A percentile compares a stretch with the other conserved stretches of the same genome.
Evolutionary conservation across 371 early-diverging fungal species (phyloP).

Genomic region (Circinella umbellata): DNA sequence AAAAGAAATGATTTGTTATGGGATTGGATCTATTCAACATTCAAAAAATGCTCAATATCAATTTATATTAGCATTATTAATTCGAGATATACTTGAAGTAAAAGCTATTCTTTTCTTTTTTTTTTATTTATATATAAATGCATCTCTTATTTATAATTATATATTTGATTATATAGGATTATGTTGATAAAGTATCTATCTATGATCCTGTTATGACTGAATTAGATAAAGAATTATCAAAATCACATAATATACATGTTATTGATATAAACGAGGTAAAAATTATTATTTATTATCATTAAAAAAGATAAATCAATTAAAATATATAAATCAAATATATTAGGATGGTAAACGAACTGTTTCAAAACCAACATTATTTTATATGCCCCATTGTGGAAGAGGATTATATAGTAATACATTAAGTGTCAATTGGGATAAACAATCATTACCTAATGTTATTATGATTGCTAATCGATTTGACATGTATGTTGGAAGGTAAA

Average conservation of each 20-base stretch:
- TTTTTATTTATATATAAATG: too few species aligned
- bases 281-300: neutral
- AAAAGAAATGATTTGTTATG: conserved; percentile 65
- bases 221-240: conserved; percentile 53
- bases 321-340: neutral
- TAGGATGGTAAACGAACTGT: conserved; percentile 35
- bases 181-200: conserved; percentile 51
- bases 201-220: conserved; percentile 70
- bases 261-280: conserved; percentile 54
- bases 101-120: neutral
- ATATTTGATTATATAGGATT: neutral
- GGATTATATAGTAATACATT: conserved; percentile 67
- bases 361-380: conserved; percentile 55
- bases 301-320: neutral
- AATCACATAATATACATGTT: conserved; percentile 37
- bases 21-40: conserved; percentile 64
- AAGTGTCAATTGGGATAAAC: conserved; percentile 58
- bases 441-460: conserved; percentile 36
- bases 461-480: conserved; percentile 64
- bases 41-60: conserved; percentile 66
- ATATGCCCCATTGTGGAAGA: conserved; percentile 78
- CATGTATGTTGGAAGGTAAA: conserved; percentile 65
- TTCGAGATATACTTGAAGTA: conserved; percentile 59
- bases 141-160: neutral
- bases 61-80: conserved; percentile 52